Conservation (phyloP, 441 rosid species). For the Adansonia grandidieri region DNA sequence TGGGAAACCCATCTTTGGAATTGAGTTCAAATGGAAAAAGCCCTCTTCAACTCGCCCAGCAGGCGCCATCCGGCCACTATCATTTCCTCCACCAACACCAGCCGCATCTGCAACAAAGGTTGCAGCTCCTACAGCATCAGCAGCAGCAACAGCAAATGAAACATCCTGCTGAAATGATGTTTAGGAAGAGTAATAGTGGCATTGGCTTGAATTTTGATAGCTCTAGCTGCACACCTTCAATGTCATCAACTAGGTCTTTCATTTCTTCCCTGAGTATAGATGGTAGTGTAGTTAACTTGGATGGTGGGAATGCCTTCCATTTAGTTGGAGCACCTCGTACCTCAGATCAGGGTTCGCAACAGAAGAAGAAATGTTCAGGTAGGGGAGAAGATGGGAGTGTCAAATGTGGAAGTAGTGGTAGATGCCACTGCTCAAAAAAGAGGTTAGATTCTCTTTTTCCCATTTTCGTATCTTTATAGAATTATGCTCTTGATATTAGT, state of each 20-base stretch:
- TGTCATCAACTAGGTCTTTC: constrained; percentile 76
- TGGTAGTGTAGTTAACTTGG: constrained; percentile 69
- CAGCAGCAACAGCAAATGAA: constrained; percentile 58
- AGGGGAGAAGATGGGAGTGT: constrained; percentile 71
- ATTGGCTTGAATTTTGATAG: constrained; percentile 64
- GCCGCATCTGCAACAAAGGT: constrained; percentile 43
- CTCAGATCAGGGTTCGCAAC: constrained; percentile 66
- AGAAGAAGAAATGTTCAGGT: constrained; percentile 61
- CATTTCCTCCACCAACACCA: constrained; percentile 38
- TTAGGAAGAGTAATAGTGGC: constrained; percentile 59
- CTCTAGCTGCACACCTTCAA: constrained; percentile 73
- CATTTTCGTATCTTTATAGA: background rate
- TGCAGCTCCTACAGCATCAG: constrained; percentile 40
- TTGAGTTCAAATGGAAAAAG: constrained; percentile 63
- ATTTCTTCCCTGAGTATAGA: constrained; percentile 64
- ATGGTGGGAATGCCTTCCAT: constrained; percentile 60
- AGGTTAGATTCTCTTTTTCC: constrained; percentile 43
- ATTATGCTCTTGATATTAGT: background rate
- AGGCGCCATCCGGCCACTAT: constrained; percentile 33
- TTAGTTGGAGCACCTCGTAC: constrained; percentile 57
- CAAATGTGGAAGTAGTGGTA: constrained; percentile 61
- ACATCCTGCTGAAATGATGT: constrained; percentile 75
- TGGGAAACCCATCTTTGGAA: constrained; percentile 58
- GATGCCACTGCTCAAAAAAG: constrained; percentile 86
- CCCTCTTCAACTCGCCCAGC: constrained; percentile 53